phyloP scores from a whole-genome alignment of 2,329 filamentous ascomycete species.

The Neofusicoccum parvum region DNA sequence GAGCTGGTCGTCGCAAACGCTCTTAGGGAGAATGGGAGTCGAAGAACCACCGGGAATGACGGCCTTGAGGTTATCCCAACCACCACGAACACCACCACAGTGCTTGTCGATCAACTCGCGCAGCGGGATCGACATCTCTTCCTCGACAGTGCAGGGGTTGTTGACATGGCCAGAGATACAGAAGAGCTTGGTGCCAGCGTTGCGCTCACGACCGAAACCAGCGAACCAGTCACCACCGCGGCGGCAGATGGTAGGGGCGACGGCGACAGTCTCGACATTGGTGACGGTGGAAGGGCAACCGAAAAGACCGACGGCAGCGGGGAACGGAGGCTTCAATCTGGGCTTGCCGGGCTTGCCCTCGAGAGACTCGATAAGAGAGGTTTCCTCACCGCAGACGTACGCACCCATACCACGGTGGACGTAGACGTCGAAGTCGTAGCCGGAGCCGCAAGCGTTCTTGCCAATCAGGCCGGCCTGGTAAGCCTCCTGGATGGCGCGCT shows the following conservation, averaged over 20 bases:
- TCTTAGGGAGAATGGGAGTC: slow-evolving; percentile 90
- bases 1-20: slow-evolving; percentile 87
- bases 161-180: slow-evolving; percentile 99
- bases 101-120: slow-evolving; percentile 97
- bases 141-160: slow-evolving; percentile 96
- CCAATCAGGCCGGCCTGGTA: slow-evolving; percentile 93
- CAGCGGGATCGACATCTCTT: slow-evolving; percentile 98
- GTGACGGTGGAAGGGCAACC: slow-evolving; percentile 97
- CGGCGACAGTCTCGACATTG: slow-evolving; percentile 96
- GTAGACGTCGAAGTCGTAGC: slow-evolving; percentile 97
- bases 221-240: slow-evolving; percentile 93
- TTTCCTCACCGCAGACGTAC: slow-evolving; percentile 98
- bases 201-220: slow-evolving; percentile 90
- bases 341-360: slow-evolving; percentile 99
- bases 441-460: slow-evolving; percentile 95
- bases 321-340: slow-evolving; percentile 97
- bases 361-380: slow-evolving; percentile 94
- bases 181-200: slow-evolving; percentile 96
- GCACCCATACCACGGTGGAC: slow-evolving; percentile 96
- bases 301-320: slow-evolving; percentile 94
- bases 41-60: slow-evolving; percentile 96
- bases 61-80: slow-evolving; percentile 96
- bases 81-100: slow-evolving; percentile 93
- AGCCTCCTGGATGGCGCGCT: slow-evolving; percentile 95
- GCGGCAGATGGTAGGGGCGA: slow-evolving; percentile 92